Evolutionary conservation across 2,329 filamentous ascomycete species (phyloP), one percentile per base, ranked within the genome.

Genomic region (Periconia sp.): DNA sequence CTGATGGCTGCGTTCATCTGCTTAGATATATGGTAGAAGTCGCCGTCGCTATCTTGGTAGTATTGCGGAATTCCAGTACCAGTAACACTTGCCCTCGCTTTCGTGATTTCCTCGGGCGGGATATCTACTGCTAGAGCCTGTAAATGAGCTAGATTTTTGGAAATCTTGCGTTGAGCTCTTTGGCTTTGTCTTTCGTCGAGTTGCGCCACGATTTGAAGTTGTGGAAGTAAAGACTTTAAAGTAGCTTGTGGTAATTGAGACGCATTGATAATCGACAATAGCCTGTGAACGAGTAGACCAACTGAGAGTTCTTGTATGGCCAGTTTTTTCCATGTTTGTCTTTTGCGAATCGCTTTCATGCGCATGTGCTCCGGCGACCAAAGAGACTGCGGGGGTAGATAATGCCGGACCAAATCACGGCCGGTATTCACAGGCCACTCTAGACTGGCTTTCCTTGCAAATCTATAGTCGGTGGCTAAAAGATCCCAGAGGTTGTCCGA

Each of bases 311-410:
- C 70, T 22, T 72, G 66, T 21, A 64, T 64, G 26, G 69, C 64
- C 32, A 74, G 37, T 56, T 78, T 78, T 52, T 76, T 76, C 41
- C 66, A 61, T 0, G 59, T 64, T 53, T 70, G 72, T 24, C 63
- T 55, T 25, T 49, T 61, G 8, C 57, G 46, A 22, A 67, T 50
- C 0, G 67, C 64, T 13, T 58, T 64, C 24, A 47, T 34, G 12
- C 69, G 71, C 11, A 56, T 38, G 7, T 39, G 13, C n/a, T 68
- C 61, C 0, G 56, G 40, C 2, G 75, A 71, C 59, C 74, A 78
- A 18, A 77, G 55, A 3, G 74, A 78, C 39, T 77, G 71, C 3
- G 75, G 75, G 6, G 74, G 68, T 17, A 77, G 52, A 39, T 69
- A 51, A 21, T 65, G 44, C 3, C 49, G 50, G 11, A 61, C 46